Evolutionary conservation across 2,329 filamentous ascomycete genomes (phyloP).

Genomic region (Trichophyton schoenleinii): DNA sequence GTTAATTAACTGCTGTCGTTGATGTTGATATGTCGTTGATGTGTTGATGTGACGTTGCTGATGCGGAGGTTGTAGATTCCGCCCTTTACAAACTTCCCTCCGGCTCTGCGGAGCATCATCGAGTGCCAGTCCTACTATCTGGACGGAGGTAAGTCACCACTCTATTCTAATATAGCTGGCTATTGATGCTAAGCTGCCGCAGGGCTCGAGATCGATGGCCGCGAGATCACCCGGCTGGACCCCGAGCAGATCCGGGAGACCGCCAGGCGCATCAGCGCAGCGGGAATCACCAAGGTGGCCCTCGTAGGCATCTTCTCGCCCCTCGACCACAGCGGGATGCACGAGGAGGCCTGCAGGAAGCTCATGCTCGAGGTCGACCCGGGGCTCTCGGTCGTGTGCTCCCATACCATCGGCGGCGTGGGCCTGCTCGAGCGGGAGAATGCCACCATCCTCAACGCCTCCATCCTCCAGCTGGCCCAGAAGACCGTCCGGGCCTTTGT

Average conservation of each 20-base stretch:
- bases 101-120: slow-evolving; percentile 29
- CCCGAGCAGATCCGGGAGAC: slow-evolving; percentile 27
- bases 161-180: neutral
- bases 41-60: neutral
- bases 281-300: slow-evolving; percentile 30
- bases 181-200: slow-evolving; percentile 11
- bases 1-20: neutral
- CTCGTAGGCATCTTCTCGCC: slow-evolving; percentile 38
- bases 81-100: slow-evolving; percentile 38
- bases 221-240: slow-evolving; percentile 32
- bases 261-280: slow-evolving; percentile 23
- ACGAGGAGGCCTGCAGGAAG: slow-evolving; percentile 31
- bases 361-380: slow-evolving; percentile 29
- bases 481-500: slow-evolving; percentile 47
- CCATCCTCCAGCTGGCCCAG: slow-evolving; percentile 46
- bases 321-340: slow-evolving; percentile 30
- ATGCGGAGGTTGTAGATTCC: slow-evolving; percentile 21
- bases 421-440: slow-evolving; percentile 49
- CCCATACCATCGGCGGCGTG: slow-evolving; percentile 33
- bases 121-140: slow-evolving; percentile 33
- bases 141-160: slow-evolving; percentile 22
- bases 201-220: slow-evolving; percentile 38
- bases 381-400: slow-evolving; percentile 30
- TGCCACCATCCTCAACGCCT: slow-evolving; percentile 51
- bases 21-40: too few relatives aligned